Evolutionary conservation across 257 asterid species (phyloP).

Genomic region (Solanum verrucosum): DNA sequence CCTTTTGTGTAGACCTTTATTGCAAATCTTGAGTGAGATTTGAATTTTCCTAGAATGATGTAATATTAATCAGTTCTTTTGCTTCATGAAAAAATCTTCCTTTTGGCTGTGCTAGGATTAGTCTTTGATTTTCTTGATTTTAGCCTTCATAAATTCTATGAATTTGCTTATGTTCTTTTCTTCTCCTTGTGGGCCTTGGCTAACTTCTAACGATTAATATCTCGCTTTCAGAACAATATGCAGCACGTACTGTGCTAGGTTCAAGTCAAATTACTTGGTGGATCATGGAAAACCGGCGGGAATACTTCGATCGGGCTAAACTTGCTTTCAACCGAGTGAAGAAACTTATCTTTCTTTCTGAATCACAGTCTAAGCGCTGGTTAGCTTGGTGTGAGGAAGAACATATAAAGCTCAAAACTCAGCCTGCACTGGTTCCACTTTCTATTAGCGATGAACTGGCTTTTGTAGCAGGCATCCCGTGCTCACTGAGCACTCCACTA

Average conservation of each 20-base stretch:
- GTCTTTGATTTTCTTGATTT: background rate
- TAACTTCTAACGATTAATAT: background rate
- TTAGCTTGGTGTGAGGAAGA: conserved; percentile 89
- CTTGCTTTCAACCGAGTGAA: conserved; percentile 69
- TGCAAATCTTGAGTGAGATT: background rate
- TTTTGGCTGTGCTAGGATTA: background rate
- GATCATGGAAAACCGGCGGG: conserved; percentile 97
- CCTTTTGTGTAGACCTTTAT: background rate
- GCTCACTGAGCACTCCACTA: conserved; percentile 68
- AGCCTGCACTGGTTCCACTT: conserved; percentile 70
- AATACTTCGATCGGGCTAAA: conserved; percentile 82
- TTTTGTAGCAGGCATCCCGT: conserved; percentile 76
- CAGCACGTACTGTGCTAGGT: conserved; percentile 79
- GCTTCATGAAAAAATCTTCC: background rate
- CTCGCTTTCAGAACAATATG: conserved; percentile 61
- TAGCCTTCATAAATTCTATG: background rate
- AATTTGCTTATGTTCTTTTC: background rate
- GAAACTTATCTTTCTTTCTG: conserved; percentile 78
- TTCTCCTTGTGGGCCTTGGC: background rate
- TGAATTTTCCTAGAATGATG: background rate
- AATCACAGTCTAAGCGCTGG: conserved; percentile 81
- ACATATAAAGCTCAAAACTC: conserved; percentile 59
- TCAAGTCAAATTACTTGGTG: conserved; percentile 93
- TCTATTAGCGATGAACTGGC: conserved; percentile 94
- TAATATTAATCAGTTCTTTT: background rate